A percentile compares a stretch with the other conserved stretches of the same genome.
Evolutionary conservation across 306 rosid genomes (phyloP).

Genomic region (Prosopis cineraria): DNA sequence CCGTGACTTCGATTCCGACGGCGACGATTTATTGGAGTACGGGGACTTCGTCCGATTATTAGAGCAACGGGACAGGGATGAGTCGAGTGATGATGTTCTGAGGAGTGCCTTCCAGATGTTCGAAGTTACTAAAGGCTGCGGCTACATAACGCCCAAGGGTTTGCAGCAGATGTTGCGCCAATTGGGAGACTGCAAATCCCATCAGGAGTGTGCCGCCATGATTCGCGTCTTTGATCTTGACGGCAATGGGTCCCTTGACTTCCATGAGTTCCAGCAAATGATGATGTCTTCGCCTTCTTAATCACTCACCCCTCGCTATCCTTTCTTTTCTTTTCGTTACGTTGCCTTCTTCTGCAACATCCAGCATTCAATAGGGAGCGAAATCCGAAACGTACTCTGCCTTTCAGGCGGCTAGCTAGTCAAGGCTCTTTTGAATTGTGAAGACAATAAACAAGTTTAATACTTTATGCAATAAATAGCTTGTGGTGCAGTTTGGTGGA

Average conservation of each 20-base stretch:
- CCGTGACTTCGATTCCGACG: conserved; percentile 47
- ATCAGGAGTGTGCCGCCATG: conserved; percentile 57
- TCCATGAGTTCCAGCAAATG: conserved; percentile 58
- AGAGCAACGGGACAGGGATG: conserved; percentile 35
- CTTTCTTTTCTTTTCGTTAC: neutral
- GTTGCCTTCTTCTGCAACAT: too few relatives aligned
- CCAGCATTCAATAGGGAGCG: neutral
- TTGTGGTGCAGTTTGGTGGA: neutral
- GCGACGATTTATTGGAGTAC: conserved; percentile 49
- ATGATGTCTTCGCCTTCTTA: conserved; percentile 43
- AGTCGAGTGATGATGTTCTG: conserved; percentile 35
- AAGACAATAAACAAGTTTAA: neutral
- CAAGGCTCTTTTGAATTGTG: neutral
- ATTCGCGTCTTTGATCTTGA: conserved; percentile 62
- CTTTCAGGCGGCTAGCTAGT: neutral
- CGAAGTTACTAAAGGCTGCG: conserved; percentile 56
- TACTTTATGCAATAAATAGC: neutral
- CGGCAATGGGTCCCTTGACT: conserved; percentile 62
- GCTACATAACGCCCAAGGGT: conserved; percentile 52
- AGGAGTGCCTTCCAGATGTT: conserved; percentile 62
- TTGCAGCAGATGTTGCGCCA: conserved; percentile 52
- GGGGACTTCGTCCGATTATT: conserved; percentile 45
- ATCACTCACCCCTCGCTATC: neutral
- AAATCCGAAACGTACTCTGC: neutral
- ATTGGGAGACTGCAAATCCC: conserved; percentile 53